These are phyloP conservation scores for Pontederia paniculata DNA, from an alignment of 176 grass and related monocot species.

Conservation along the genomic window DNA sequence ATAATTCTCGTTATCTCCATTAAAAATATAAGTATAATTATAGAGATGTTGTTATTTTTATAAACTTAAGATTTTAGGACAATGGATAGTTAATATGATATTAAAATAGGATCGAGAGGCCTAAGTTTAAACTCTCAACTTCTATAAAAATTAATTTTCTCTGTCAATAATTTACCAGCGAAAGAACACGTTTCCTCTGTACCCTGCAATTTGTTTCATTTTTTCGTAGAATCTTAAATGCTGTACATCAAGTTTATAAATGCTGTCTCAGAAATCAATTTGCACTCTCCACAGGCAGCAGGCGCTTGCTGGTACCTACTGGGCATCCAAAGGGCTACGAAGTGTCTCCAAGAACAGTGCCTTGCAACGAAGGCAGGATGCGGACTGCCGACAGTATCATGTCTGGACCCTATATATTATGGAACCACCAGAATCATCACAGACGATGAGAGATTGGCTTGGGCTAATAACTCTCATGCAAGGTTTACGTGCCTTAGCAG, in stretches of 20 bases:
- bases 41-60: too few relatives aligned
- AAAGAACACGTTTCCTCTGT: too few relatives aligned
- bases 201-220: too few relatives aligned
- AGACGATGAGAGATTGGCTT: constrained; percentile 29
- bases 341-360: constrained; percentile 67
- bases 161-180: too few relatives aligned
- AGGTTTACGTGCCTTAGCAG: constrained; percentile 32
- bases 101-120: too few relatives aligned
- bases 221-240: too few relatives aligned
- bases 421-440: constrained; percentile 1
- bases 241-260: too few relatives aligned
- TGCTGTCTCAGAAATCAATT: neutral
- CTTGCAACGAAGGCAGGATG: constrained; percentile 21
- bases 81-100: too few relatives aligned
- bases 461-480: constrained; percentile 38
- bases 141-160: too few relatives aligned
- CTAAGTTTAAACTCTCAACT: too few relatives aligned
- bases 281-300: constrained; percentile 34
- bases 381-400: constrained; percentile 30
- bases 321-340: constrained; percentile 67
- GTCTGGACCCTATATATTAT: constrained; percentile 52
- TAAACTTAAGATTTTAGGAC: too few relatives aligned
- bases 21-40: too few relatives aligned
- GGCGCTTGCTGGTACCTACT: constrained; percentile 88
- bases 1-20: neutral